phyloP scores from a whole-genome alignment of 108 stramenopile genomes.

The Seminavis robusta region DNA sequence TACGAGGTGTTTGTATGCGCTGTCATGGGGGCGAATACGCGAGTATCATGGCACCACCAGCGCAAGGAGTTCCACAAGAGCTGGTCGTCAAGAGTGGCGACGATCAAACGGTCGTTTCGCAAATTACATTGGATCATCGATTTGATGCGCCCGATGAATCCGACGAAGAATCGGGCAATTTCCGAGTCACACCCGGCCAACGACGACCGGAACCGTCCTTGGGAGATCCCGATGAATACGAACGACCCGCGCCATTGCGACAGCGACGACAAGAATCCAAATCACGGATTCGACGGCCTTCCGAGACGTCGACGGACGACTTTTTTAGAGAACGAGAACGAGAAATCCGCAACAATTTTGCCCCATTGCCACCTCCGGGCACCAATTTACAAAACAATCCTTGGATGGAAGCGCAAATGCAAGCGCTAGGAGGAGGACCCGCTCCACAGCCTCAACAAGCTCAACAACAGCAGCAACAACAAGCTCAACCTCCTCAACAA shows the following conservation, averaged over 20 bases:
- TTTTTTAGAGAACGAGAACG: too few relatives aligned
- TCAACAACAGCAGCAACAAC: not conserved
- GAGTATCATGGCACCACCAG: not conserved
- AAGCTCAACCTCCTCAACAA: not conserved
- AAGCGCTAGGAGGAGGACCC: not conserved
- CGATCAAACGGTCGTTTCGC: not conserved
- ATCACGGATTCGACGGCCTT: not conserved
- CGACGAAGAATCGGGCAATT: not conserved
- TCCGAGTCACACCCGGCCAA: not conserved
- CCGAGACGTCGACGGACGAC: not conserved
- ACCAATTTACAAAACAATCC: not conserved
- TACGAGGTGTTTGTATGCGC: too few relatives aligned
- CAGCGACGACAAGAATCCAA: too few relatives aligned
- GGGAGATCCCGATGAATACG: not conserved
- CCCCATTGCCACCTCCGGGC: not conserved
- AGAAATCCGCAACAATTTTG: not conserved
- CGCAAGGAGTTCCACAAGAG: not conserved
- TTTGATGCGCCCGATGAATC: not conserved
- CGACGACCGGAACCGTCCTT: not conserved
- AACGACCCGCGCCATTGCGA: too few relatives aligned
- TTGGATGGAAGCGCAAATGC: not conserved
- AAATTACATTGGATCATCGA: not conserved
- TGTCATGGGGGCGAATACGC: constrained; percentile 8
- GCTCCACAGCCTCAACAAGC: not conserved
- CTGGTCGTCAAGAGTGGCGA: not conserved